Conservation (phyloP, 106 monocot genomes). For the Iris macrosiphon region DNA sequence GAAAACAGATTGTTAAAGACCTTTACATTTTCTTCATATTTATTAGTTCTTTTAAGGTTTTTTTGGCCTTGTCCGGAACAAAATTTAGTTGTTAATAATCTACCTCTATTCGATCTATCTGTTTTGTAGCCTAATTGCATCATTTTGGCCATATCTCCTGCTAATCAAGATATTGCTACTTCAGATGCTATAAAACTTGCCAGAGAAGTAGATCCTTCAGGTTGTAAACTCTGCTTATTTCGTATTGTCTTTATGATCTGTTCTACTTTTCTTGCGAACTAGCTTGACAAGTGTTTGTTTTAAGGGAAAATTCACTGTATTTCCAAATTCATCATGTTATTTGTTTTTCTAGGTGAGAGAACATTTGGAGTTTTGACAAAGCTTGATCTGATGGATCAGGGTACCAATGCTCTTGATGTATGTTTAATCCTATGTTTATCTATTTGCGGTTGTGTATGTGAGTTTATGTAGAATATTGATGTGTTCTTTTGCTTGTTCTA, state of each 20-base stretch:
- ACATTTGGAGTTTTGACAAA: conserved; percentile 95
- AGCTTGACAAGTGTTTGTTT: background rate
- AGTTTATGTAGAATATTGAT: background rate
- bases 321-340: background rate
- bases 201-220: conserved; percentile 86
- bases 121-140: conserved; percentile 74
- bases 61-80: no score
- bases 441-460: background rate
- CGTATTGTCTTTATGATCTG: background rate
- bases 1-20: background rate
- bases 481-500: conserved; percentile 16
- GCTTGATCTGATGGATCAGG: conserved; percentile 97
- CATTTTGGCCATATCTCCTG: conserved; percentile 92
- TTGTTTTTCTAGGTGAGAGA: conserved; percentile 59
- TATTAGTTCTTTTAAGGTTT: background rate
- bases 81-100: no score
- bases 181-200: conserved; percentile 96
- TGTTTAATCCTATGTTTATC: conserved; percentile 3
- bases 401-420: conserved; percentile 97
- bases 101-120: no score
- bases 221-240: conserved; percentile 20
- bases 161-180: conserved; percentile 97
- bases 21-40: background rate
- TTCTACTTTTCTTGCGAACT: background rate
- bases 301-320: background rate